Conservation (phyloP, 179 eudicot species). For the Silene noctiflora region DNA sequence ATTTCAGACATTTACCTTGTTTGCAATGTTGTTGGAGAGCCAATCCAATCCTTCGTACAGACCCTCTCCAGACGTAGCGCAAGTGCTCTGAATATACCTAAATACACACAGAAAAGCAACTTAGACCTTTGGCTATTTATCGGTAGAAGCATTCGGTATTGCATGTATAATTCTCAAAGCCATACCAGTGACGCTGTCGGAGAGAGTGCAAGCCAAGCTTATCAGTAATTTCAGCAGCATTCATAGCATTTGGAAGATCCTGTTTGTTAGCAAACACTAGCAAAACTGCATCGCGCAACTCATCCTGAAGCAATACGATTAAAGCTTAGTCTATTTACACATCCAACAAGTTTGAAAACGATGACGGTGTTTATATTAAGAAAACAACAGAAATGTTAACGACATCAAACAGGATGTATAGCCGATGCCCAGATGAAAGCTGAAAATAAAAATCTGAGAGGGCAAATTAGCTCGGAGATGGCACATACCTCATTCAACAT, state of each 20-base stretch:
- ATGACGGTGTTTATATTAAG: not conserved
- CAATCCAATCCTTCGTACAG: conserved; percentile 17
- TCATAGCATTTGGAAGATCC: conserved; percentile 88
- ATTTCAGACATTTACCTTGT: conserved; percentile 42
- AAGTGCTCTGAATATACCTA: conserved; percentile 59
- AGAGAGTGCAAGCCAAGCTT: conserved; percentile 90
- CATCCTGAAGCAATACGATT: conserved; percentile 48
- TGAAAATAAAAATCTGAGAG: not conserved
- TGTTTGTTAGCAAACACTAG: conserved; percentile 90
- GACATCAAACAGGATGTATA: not conserved
- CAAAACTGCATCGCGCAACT: conserved; percentile 82
- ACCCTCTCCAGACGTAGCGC: conserved; percentile 11
- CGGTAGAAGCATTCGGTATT: not conserved
- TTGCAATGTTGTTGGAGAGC: conserved; percentile 42
- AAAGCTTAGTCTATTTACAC: conserved; percentile 2
- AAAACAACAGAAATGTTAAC: not conserved
- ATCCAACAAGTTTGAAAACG: not conserved
- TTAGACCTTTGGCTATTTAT: not conserved
- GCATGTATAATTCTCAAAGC: not conserved
- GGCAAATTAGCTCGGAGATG: not conserved
- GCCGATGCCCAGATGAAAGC: not conserved
- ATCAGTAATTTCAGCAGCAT: conserved; percentile 90
- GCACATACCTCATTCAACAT: conserved; percentile 41
- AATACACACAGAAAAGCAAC: conserved; percentile 3
- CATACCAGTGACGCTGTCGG: conserved; percentile 86